Conservation (phyloP, 352 stramenopile genomes). For the Pythium brachiatum region DNA sequence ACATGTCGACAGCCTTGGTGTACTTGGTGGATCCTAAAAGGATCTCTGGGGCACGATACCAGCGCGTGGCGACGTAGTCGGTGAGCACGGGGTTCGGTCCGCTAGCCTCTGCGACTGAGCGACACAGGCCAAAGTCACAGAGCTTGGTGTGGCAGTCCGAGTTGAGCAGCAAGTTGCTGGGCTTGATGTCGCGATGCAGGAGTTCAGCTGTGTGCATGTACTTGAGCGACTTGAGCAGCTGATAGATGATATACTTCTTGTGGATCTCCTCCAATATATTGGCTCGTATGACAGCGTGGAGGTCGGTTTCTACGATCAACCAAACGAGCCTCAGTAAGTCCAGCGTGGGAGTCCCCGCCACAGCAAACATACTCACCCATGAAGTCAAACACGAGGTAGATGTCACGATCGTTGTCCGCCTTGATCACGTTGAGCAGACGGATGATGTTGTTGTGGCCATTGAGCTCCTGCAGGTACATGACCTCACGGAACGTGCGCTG, state of each 20-base stretch:
- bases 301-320: conserved; percentile 85
- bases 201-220: conserved; percentile 95
- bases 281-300: conserved; percentile 94
- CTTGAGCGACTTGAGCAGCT: conserved; percentile 95
- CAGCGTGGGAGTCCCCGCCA: too few relatives aligned
- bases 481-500: conserved; percentile 95
- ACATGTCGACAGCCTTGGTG: conserved; percentile 93
- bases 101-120: conserved; percentile 86
- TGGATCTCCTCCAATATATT: conserved; percentile 96
- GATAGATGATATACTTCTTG: conserved; percentile 97
- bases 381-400: conserved; percentile 97
- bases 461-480: conserved; percentile 94
- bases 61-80: conserved; percentile 96
- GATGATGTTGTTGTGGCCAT: conserved; percentile 94
- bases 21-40: conserved; percentile 93
- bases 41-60: conserved; percentile 96
- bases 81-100: conserved; percentile 87
- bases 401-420: conserved; percentile 95
- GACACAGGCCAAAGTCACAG: conserved; percentile 96
- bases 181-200: conserved; percentile 96
- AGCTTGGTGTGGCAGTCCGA: conserved; percentile 94
- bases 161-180: conserved; percentile 95
- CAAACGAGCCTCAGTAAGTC: too few relatives aligned
- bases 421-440: conserved; percentile 92
- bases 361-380: conserved; percentile 67